phyloP scores from a whole-genome alignment of 805 yeast species.

The Pichia pseudocactophila region DNA sequence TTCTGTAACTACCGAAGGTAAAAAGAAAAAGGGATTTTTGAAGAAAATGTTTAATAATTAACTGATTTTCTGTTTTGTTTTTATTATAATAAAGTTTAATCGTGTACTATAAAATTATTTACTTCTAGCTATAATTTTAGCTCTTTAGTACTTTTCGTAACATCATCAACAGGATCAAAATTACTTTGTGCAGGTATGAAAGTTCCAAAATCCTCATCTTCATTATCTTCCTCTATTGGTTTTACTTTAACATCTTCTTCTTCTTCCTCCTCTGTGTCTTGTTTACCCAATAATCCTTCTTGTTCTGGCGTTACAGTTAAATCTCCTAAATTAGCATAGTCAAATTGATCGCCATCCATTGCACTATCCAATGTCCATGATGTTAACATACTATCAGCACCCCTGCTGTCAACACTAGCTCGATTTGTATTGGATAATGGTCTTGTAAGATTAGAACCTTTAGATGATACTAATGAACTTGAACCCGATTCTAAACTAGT shows the following conservation, averaged over 20 bases:
- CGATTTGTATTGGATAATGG: background rate
- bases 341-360: conserved; percentile 1
- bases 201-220: conserved; percentile 28
- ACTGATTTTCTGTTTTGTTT: background rate
- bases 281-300: background rate
- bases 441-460: background rate
- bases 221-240: conserved; percentile 9
- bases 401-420: conserved; percentile 9
- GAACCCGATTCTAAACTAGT: conserved; percentile 7
- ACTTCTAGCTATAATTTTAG: background rate
- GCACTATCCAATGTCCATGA: conserved; percentile 10
- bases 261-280: conserved; percentile 17
- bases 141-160: background rate
- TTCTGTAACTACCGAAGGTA: conserved; percentile 12
- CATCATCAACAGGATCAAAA: background rate
- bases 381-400: conserved; percentile 11
- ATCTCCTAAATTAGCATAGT: conserved; percentile 8
- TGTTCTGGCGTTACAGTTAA: conserved; percentile 3
- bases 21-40: conserved; percentile 28
- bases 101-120: background rate
- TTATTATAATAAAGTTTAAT: background rate
- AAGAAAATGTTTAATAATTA: conserved; percentile 26
- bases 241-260: background rate
- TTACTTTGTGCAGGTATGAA: conserved; percentile 20
- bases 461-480: conserved; percentile 1